Conservation (phyloP, 192 early-diverging fungal genomes). For the Helicostylum pulchrum region DNA sequence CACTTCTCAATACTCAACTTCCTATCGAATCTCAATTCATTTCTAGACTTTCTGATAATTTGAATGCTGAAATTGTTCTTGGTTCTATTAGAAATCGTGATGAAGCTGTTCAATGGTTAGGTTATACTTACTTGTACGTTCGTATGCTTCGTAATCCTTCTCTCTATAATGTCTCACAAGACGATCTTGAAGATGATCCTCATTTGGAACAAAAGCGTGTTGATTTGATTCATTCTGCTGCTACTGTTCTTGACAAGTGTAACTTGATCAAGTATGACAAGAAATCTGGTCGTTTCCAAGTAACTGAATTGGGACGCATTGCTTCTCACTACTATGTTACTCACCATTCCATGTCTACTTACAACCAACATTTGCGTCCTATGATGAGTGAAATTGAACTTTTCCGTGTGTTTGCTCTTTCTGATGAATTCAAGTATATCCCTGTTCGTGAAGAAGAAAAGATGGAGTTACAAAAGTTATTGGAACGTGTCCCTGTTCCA, state of each 20-base stretch:
- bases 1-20: constrained; percentile 90
- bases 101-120: constrained; percentile 94
- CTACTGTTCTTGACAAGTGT: constrained; percentile 82
- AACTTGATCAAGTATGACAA: constrained; percentile 94
- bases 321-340: constrained; percentile 96
- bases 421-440: constrained; percentile 93
- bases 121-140: constrained; percentile 94
- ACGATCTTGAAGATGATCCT: constrained; percentile 73
- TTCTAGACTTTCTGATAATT: constrained; percentile 77
- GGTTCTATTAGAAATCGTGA: constrained; percentile 89
- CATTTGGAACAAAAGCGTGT: constrained; percentile 80
- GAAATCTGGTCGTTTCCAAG: constrained; percentile 82
- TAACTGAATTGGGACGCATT: constrained; percentile 92
- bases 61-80: constrained; percentile 95
- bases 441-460: constrained; percentile 84
- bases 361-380: constrained; percentile 91
- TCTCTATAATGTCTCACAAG: constrained; percentile 75
- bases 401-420: constrained; percentile 80
- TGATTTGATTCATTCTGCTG: constrained; percentile 89
- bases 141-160: constrained; percentile 91
- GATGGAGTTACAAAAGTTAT: constrained; percentile 69
- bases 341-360: constrained; percentile 87
- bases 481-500: constrained; percentile 89
- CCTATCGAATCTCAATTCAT: constrained; percentile 98
- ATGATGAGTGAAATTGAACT: constrained; percentile 93